Evolutionary conservation across 1,284 basidiomycete species (phyloP), one percentile per base, ranked within the genome.

Genomic region (Naganishia sp.): DNA sequence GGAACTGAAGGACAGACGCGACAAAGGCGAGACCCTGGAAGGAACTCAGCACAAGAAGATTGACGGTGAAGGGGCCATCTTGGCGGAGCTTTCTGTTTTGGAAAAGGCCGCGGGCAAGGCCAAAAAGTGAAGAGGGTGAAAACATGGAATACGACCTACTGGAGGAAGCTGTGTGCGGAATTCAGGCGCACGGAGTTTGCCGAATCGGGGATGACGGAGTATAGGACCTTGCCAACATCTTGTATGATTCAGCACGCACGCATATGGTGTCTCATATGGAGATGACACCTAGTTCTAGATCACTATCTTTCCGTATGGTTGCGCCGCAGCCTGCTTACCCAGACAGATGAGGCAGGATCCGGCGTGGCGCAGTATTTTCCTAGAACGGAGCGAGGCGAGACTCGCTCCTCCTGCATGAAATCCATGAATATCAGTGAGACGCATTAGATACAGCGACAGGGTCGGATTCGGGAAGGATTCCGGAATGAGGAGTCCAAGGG

Each of bases 11-110:
- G 89, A 92, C 73, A 91, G 92, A 80, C 84, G 86, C 31, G 87
- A 86, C 73, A 86, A 88, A 54, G 94, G 94, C 1, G 94, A 97
- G 78, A 85, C 88, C 66, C 83, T 97, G 50, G 94, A 97, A 79
- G 88, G 88, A 68, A 97, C 94, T 28, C 94, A 98, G 81, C 79
- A 95, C 71, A 90, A 90, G 84, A 98, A 98, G 85, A 95, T 97
- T 72, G 91, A 94, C 48, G 87, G 87, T 9, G 93, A 96, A 81
- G 84, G 78, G 7, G 88, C 90, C 71, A 91, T 97, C 72, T 83
- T 86, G 71, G 87, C 86, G 75, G 94, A 96, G 81, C 86, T 97
- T 52, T 75, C 78, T 4, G 77, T 78, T 31, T 79, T 88, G 45
- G 83, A 77, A 50, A 73, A 74, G 39, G 67, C 23, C 18, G 43